Percentiles rank a stretch among this genome's conserved stretches.
These are phyloP conservation scores for Boletus mariae DNA, from an alignment of 1,284 basidiomycete genomes.

Conservation along the genomic window DNA sequence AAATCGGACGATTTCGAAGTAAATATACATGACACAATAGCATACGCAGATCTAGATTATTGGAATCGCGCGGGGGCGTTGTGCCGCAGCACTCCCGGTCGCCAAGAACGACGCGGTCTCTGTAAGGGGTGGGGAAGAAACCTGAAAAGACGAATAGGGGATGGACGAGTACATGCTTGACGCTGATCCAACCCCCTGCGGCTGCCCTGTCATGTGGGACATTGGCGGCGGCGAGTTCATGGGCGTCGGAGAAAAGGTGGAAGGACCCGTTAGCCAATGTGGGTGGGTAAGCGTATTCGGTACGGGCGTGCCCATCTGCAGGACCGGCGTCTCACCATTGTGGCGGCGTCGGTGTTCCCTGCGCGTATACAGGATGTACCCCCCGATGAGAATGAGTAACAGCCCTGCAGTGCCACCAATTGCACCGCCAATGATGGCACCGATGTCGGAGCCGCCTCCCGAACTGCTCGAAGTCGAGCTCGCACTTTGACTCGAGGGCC, in stretches of 20 bases:
- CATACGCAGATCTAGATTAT: conserved; percentile 15
- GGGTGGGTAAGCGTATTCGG: conserved; percentile 6
- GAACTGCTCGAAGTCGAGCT: conserved; percentile 1
- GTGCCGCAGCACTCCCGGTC: conserved; percentile 3
- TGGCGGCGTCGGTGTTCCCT: neutral
- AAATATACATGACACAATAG: neutral
- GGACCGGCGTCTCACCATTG: neutral
- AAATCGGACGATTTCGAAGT: neutral
- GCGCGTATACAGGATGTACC: conserved; percentile 19
- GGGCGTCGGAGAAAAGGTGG: neutral
- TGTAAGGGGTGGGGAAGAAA: conserved; percentile 6
- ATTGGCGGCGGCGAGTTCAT: neutral
- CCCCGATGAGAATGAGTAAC: conserved; percentile 17
- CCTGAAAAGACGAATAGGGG: conserved; percentile 4
- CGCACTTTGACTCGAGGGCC: neutral
- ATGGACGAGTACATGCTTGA: neutral
- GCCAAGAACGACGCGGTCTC: conserved; percentile 13
- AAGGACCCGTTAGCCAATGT: conserved; percentile 3
- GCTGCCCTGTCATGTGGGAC: conserved; percentile 1
- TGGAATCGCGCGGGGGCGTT: conserved; percentile 18
- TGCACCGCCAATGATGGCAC: conserved; percentile 23
- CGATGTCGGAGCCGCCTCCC: conserved; percentile 9
- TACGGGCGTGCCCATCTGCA: neutral
- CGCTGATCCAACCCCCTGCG: neutral
- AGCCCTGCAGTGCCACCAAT: conserved; percentile 18